These are phyloP conservation scores for Ganoderma meredithae DNA, from an alignment of 1,284 basidiomycete species.

Conservation along the genomic window DNA sequence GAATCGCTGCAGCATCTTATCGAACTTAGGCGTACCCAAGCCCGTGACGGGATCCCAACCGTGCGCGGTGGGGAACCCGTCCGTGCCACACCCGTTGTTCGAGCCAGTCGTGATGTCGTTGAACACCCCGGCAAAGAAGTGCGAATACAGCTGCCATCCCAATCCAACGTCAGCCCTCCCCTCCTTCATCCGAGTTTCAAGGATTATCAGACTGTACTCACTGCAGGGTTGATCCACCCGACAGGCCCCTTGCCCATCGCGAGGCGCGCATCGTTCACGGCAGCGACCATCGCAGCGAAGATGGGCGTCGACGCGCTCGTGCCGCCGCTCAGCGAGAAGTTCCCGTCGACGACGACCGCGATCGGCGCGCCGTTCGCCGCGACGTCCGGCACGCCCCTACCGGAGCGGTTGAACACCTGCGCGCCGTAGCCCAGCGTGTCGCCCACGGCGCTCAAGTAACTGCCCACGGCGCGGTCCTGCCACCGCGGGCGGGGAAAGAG, in stretches of 20 bases:
- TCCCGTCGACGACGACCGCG: conserved; percentile 42
- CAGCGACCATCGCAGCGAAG: conserved; percentile 58
- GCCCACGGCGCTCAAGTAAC: conserved; percentile 25
- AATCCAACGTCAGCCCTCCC: conserved; percentile 29
- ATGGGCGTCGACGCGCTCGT: conserved; percentile 34
- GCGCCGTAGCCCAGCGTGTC: conserved; percentile 19
- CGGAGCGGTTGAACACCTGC: conserved; percentile 29
- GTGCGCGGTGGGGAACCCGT: conserved; percentile 31
- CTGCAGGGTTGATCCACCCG: conserved; percentile 64
- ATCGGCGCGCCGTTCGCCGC: conserved; percentile 45
- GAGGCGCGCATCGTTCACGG: conserved; percentile 68
- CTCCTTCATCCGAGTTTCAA: conserved; percentile 32
- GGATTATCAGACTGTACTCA: conserved; percentile 20
- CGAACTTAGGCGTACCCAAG: conserved; percentile 34
- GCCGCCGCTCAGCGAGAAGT: conserved; percentile 33
- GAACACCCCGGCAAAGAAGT: conserved; percentile 41
- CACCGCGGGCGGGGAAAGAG: conserved; percentile 30
- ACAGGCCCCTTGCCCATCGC: conserved; percentile 50
- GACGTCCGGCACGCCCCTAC: conserved; percentile 33
- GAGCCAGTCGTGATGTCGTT: conserved; percentile 49
- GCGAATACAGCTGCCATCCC: conserved; percentile 41
- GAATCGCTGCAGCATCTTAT: conserved; percentile 26
- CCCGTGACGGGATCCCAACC: conserved; percentile 50
- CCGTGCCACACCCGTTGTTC: conserved; percentile 36
- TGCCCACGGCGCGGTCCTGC: conserved; percentile 28